Conservation (phyloP, 768 basidiomycete genomes). For the Mycena crocata region DNA sequence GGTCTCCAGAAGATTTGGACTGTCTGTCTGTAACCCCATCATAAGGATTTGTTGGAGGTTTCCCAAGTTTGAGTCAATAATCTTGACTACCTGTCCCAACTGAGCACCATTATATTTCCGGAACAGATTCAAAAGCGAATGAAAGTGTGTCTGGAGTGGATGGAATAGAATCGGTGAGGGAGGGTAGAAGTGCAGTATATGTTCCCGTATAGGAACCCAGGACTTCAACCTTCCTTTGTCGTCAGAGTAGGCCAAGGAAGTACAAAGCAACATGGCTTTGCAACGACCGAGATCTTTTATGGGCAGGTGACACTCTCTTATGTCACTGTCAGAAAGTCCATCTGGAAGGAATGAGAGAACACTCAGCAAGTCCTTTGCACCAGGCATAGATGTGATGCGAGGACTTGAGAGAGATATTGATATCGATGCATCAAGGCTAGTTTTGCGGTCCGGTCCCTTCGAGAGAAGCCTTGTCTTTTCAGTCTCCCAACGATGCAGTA, state of each 20-base stretch:
- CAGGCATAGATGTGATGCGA: neutral
- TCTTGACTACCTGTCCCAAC: neutral
- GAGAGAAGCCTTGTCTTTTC: too few relatives aligned
- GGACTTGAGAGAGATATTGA: neutral
- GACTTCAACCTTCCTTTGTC: too few relatives aligned
- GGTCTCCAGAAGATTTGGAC: neutral
- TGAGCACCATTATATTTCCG: neutral
- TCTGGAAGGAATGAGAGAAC: neutral
- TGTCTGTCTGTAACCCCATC: neutral
- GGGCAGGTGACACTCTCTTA: neutral
- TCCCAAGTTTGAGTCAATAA: neutral
- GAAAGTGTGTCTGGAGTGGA: neutral
- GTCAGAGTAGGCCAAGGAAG: too few relatives aligned
- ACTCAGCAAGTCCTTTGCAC: neutral
- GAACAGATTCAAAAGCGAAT: neutral
- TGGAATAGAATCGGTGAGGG: neutral
- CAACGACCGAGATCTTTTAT: neutral
- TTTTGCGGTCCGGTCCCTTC: too few relatives aligned
- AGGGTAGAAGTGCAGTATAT: neutral
- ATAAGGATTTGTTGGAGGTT: neutral
- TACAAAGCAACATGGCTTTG: too few relatives aligned
- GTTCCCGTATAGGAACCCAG: neutral
- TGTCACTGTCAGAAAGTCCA: neutral
- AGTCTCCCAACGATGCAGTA: too few relatives aligned
- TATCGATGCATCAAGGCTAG: neutral